phyloP scores from a whole-genome alignment of 1,284 basidiomycete species.

The Lentinula novae-zelandiae region DNA sequence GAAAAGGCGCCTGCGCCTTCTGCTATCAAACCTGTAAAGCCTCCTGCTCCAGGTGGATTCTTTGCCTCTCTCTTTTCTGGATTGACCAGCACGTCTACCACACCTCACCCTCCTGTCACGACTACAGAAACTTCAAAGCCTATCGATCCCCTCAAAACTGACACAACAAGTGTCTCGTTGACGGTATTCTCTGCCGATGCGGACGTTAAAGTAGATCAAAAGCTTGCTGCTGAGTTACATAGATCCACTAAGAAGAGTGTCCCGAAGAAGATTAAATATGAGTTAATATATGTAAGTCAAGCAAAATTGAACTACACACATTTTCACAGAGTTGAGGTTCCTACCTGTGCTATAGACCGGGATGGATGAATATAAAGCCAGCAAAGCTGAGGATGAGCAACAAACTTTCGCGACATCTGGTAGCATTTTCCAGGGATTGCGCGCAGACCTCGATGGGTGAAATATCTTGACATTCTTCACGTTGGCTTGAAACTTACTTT shows the following conservation, averaged over 20 bases:
- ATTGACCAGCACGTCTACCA: conserved; percentile 42
- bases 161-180: conserved; percentile 68
- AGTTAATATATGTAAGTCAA: conserved; percentile 77
- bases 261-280: conserved; percentile 74
- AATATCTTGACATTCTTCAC: conserved; percentile 16
- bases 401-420: conserved; percentile 53
- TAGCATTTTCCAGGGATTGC: conserved; percentile 83
- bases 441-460: conserved; percentile 80
- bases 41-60: conserved; percentile 49
- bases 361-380: conserved; percentile 84
- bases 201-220: conserved; percentile 68
- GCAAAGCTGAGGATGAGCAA: conserved; percentile 61
- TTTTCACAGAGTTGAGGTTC: neutral
- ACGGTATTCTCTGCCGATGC: conserved; percentile 84
- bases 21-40: conserved; percentile 31
- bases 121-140: conserved; percentile 26
- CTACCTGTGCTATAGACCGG: conserved; percentile 55
- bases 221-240: conserved; percentile 77
- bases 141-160: conserved; percentile 54
- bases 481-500: conserved; percentile 9
- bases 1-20: conserved; percentile 46
- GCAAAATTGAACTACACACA: neutral
- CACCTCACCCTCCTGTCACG: conserved; percentile 34
- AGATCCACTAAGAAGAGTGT: conserved; percentile 96
- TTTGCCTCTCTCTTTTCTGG: conserved; percentile 78